Evolutionary conservation across 192 early-diverging fungal species (phyloP), one percentile per base, ranked within the genome.

Genomic region (Rhizoclosmatium globosum): DNA sequence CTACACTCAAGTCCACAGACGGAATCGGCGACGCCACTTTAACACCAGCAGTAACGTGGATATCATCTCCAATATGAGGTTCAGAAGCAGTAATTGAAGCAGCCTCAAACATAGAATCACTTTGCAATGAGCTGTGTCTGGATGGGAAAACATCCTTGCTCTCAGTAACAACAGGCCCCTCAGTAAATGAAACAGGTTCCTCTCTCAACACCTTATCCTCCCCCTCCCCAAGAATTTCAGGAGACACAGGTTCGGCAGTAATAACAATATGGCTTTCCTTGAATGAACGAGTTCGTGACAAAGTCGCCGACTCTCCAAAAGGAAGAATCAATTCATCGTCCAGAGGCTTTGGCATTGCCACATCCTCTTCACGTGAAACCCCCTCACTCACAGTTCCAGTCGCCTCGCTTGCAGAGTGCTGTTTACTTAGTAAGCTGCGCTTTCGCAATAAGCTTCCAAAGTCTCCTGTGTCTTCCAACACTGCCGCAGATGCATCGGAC

Each of bases 231-330:
- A 31, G 31, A 31, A 31, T 31, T 31, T 31, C 31, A 31, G 31
- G 31, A 31, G 31, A 31, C 31, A 53, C 50, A 42, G 31, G 47
- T 19, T 71, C 70, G 19, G 73, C 50, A 13, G 73, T 74, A 64
- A 74, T 74, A 21, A 74, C 73, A 47, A 74, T 43, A 47, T 74
- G 60, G 15, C 39, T 64, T 74, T 74, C 56, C 60, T 74, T 74
- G 56, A 74, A 74, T 15, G 45, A 48, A 7, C 73, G 57, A 39
- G 73, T 74, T 2, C 73, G 56, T 19, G 57, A 64, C 73, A 74
- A 44, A 60, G 45, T 62, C 21, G n/a, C 21, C 21, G 21, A 41
- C 61, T 41, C 61, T 64, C 7, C 61, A 64, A 41, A 64, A 7
- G 21, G 9, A 38, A 64, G 21, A 64, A 19, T 11, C 61, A 57